Evolutionary conservation across 2,329 filamentous ascomycete genomes (phyloP), one percentile per base, ranked within the genome.

Genomic region (Biscogniauxia sp.): DNA sequence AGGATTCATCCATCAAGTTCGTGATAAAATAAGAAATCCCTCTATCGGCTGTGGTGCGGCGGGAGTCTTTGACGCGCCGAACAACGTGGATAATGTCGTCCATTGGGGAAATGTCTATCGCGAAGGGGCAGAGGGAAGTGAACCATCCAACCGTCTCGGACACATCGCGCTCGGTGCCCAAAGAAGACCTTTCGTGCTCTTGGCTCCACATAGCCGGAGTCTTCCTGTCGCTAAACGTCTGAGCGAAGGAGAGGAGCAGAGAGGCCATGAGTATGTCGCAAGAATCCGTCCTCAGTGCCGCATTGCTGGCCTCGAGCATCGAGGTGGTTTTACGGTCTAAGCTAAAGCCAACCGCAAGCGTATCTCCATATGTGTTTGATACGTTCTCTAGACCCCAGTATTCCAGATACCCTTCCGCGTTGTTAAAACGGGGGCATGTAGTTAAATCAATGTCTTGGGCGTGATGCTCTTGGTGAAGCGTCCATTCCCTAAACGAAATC

Each of bases 101-200:
- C 1, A 76, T 71, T 2, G 75, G 72, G 1, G 80, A 76, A 0
- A 79, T 67, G 8, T 77, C 75, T 2, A 81, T 72, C 1, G 77
- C 74, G 5, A 86, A 73, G 0, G 84, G 84, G 54, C 79, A 83
- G 13, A 87, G 73, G 0, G 83, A 80, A 1, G 84, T 85, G 63
- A 87, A 86, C 84, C 84, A 87, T 1, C 84, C 85, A 0, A 87
- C 83, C 0, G 84, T 87, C 56, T 84, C 76, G 4, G 80, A 79
- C 0, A 86, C 77, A 69, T 87, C 82, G 13, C 82, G 73, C 17
- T 80, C 78, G 0, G 72, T 69, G 25, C 78, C 78, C 62, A 77
- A 77, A 2, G 74, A 69, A n/a, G 78, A 73, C 17, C 82, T 75
- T 17, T 82, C 82, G 45, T 80, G 77, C 61, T 83, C 81, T 62